phyloP scores from a whole-genome alignment of 208 protist species.

The Blechomonas ayalai region DNA sequence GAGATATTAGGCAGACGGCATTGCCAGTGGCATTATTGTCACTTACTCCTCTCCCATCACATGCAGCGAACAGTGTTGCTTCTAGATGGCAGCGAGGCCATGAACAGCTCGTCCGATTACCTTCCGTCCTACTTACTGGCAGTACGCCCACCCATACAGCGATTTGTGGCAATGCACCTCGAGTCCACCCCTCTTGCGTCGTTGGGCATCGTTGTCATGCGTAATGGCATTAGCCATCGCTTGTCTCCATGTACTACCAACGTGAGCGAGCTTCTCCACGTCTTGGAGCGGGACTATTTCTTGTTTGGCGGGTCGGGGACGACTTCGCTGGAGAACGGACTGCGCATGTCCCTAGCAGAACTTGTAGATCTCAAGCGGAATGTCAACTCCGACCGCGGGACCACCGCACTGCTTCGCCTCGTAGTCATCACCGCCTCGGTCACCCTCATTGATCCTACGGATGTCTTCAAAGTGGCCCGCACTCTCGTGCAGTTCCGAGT shows the following conservation, averaged over 20 bases:
- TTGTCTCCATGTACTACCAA: conserved; percentile 61
- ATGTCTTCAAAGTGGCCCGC: conserved; percentile 62
- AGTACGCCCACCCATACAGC: conserved; percentile 46
- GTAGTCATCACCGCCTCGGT: conserved; percentile 66
- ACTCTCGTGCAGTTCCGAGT: conserved; percentile 34
- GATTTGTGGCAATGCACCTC: conserved; percentile 51
- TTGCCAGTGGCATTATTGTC: background rate
- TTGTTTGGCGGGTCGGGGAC: conserved; percentile 66
- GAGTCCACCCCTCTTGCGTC: conserved; percentile 64
- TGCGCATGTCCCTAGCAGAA: conserved; percentile 70
- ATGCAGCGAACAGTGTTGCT: conserved; percentile 80
- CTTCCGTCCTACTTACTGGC: conserved; percentile 77
- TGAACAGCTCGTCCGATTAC: conserved; percentile 78
- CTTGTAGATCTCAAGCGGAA: conserved; percentile 65
- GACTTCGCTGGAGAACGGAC: conserved; percentile 72
- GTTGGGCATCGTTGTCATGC: conserved; percentile 73
- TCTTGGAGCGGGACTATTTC: conserved; percentile 71
- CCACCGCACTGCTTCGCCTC: conserved; percentile 32
- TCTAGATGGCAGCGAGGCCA: conserved; percentile 76
- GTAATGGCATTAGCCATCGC: conserved; percentile 55
- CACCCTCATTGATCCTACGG: conserved; percentile 69
- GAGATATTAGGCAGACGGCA: background rate
- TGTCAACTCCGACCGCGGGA: conserved; percentile 4
- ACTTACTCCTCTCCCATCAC: too few relatives aligned
- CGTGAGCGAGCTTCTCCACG: conserved; percentile 43